Evolutionary conservation across 2,329 filamentous ascomycete species (phyloP).

Genomic region (Leptographium flavum): DNA sequence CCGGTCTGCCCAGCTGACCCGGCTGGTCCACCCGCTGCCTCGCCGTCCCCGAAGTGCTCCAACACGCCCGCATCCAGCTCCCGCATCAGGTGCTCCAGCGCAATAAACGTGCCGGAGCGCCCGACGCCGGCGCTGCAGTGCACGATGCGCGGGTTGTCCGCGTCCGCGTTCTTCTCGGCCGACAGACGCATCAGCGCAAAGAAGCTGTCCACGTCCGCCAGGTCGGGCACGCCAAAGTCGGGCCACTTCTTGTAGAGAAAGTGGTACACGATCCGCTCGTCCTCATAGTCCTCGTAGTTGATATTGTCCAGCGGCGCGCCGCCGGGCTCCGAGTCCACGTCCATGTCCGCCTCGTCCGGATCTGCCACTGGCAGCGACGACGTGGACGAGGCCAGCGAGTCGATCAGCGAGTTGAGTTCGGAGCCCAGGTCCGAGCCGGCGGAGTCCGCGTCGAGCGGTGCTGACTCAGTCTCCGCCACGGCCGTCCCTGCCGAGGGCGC

Average conservation of each 20-base stretch:
- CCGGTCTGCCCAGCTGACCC: not conserved
- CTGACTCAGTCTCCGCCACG: not conserved
- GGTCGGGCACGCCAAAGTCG: constrained; percentile 70
- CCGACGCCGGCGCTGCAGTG: constrained; percentile 90
- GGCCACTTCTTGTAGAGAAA: constrained; percentile 80
- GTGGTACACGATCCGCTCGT: constrained; percentile 62
- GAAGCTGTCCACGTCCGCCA: constrained; percentile 52
- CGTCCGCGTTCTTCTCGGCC: constrained; percentile 37
- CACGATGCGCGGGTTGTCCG: constrained; percentile 61
- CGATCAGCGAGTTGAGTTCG: not conserved
- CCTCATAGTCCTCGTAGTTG: constrained; percentile 17
- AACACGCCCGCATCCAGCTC: constrained; percentile 67
- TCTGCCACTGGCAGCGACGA: not conserved
- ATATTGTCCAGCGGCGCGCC: not conserved
- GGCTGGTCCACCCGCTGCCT: constrained; percentile 1
- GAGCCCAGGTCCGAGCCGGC: too few relatives aligned
- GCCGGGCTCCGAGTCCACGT: not conserved
- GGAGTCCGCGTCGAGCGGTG: too few relatives aligned
- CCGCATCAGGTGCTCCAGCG: constrained; percentile 77
- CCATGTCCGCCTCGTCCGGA: not conserved
- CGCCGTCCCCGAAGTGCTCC: constrained; percentile 25
- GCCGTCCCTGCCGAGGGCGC: not conserved
- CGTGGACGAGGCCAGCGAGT: not conserved
- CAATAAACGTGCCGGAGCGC: constrained; percentile 88
- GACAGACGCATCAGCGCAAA: constrained; percentile 57